A percentile compares a stretch with the other conserved stretches of the same genome.
Evolutionary conservation across 768 basidiomycete genomes (phyloP).

Genomic region (Sarcodon aspratus): DNA sequence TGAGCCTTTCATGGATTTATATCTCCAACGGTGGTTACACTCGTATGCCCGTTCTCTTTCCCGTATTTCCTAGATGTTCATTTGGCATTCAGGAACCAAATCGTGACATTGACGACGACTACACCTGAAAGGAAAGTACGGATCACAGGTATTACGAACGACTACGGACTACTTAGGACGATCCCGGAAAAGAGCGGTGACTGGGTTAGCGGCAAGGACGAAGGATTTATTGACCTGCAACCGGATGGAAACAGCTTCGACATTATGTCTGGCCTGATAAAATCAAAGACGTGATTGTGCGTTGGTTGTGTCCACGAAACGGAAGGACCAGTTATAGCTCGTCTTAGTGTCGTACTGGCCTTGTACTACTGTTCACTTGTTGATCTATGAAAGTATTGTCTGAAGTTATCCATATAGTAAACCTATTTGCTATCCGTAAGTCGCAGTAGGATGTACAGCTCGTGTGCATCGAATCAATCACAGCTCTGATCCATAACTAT

Average conservation of each 20-base stretch:
- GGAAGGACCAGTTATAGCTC: too few species aligned
- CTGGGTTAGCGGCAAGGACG: constrained; percentile 17
- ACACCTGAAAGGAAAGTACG: constrained; percentile 60
- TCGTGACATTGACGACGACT: constrained; percentile 71
- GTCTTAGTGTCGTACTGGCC: too few species aligned
- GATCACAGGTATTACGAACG: constrained; percentile 77
- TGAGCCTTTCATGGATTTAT: constrained; percentile 68
- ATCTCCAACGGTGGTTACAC: constrained; percentile 81
- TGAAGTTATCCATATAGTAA: too few species aligned
- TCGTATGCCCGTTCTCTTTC: constrained; percentile 48
- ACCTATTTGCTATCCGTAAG: too few species aligned
- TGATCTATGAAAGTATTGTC: too few species aligned
- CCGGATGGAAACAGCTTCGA: constrained; percentile 98
- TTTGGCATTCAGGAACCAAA: constrained; percentile 50
- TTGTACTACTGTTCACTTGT: too few species aligned
- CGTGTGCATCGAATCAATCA: too few species aligned
- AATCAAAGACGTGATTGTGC: constrained; percentile 20
- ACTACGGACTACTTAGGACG: constrained; percentile 82
- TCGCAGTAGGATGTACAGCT: too few species aligned
- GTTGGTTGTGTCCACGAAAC: too few species aligned
- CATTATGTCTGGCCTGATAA: constrained; percentile 83
- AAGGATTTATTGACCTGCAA: constrained; percentile 76
- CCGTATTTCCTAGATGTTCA: background rate
- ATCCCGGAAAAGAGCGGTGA: constrained; percentile 39
- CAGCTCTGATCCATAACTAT: too few species aligned